Percentiles rank a stretch among this genome's conserved stretches.
These are phyloP conservation scores for Candida berthetii DNA, from an alignment of 805 yeast species.

Conservation along the genomic window DNA sequence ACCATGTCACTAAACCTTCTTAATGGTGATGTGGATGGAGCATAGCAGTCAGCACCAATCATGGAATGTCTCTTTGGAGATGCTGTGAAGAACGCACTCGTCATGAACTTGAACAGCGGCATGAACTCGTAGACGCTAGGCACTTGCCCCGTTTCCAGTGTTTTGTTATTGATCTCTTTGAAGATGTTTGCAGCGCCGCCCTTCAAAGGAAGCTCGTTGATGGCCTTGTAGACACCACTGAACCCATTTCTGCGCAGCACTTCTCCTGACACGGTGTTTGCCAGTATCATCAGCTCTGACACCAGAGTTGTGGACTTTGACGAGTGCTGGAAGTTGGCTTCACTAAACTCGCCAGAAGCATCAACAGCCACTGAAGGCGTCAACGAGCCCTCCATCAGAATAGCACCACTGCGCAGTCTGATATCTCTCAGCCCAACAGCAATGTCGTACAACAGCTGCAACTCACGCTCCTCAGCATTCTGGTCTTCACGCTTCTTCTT, in stretches of 20 bases:
- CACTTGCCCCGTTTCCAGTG: constrained; percentile 10
- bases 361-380: not conserved
- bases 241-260: constrained; percentile 36
- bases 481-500: constrained; percentile 5
- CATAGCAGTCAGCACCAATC: constrained; percentile 56
- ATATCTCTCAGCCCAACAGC: constrained; percentile 20
- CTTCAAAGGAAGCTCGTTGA: constrained; percentile 15
- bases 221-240: constrained; percentile 43
- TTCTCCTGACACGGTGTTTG: constrained; percentile 56
- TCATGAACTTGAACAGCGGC: constrained; percentile 37
- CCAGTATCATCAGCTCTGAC: constrained; percentile 77
- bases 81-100: constrained; percentile 45
- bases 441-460: constrained; percentile 27
- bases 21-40: constrained; percentile 84
- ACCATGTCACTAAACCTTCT: constrained; percentile 77
- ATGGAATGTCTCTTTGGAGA: constrained; percentile 47
- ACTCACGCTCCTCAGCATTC: constrained; percentile 21
- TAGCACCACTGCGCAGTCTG: constrained; percentile 32
- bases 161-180: constrained; percentile 15
- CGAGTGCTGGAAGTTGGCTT: constrained; percentile 17
- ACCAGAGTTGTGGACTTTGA: constrained; percentile 60
- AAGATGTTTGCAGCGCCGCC: constrained; percentile 19
- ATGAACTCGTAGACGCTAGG: constrained; percentile 34
- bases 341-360: constrained; percentile 5
- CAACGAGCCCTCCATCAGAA: constrained; percentile 29